Evolutionary conservation across 208 protist species (phyloP), one percentile per base, ranked within the genome.

Genomic region (Entamoeba dispar): DNA sequence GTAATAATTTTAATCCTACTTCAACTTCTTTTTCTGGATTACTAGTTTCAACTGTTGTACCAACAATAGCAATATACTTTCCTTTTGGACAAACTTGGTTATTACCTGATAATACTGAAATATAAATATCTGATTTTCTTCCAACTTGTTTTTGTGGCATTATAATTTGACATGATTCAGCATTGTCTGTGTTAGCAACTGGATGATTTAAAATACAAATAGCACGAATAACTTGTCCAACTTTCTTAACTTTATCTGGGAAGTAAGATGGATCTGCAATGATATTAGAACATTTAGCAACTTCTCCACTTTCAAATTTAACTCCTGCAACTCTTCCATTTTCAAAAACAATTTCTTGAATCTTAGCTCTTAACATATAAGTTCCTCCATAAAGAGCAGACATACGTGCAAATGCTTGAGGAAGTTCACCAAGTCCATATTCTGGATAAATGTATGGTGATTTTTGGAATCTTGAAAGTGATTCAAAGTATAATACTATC

Each of bases 361-460:
- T 96, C 3, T 97, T 96, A 38, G 97, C 98, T 94, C 98, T 96
- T 5, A 99, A 96, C 98, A 99, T 99, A 95, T 99, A 99, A 3
- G 98, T 99, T 95, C 98, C 99, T 92, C 97, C 97, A 93, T 97
- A 97, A 92, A 98, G 96, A 52, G 97, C 97, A 91, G 94, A 94
- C 49, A 98, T 94, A 49, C 96, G 95, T 4, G 98, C 98, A 96
- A 99, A 99, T 52, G 96, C 97, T 96, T 99, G 98, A 38, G 98
- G 98, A 19, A 99, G 96, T 94, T 99, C 98, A 93, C 98, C 99
- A 43, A 99, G 97, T 94, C 99, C 99, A 95, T 99, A 99, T 19
- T 99, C 94, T 14, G 98, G 98, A 95, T 99, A 99, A 43, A 99
- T 97, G 96, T 99, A 99, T 47, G 98, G 98, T 34, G 98, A 99